These are phyloP conservation scores for Euphorbia celastroides DNA, from an alignment of 441 rosid genomes.

Conservation along the genomic window DNA sequence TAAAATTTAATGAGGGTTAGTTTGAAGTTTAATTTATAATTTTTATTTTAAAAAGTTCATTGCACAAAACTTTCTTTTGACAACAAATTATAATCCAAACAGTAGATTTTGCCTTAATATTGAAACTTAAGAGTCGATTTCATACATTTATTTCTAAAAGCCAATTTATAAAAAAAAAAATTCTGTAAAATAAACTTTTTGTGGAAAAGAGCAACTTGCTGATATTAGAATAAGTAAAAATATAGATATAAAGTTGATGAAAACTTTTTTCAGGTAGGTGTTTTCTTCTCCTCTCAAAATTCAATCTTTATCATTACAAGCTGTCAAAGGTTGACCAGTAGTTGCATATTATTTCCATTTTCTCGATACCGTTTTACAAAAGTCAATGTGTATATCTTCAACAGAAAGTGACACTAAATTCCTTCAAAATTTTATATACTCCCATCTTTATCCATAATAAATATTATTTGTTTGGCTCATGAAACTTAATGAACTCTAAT, in stretches of 20 bases:
- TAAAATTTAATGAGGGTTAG: too few relatives aligned
- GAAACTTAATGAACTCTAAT: background rate
- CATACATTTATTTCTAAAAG: too few relatives aligned
- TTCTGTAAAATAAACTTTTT: too few relatives aligned
- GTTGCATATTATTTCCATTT: constrained; percentile 4
- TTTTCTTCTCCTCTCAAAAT: background rate
- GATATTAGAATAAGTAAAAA: background rate
- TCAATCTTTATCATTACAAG: constrained; percentile 3
- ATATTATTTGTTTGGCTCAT: background rate
- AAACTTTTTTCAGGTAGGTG: background rate
- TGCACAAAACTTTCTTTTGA: too few relatives aligned
- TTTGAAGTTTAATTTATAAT: too few relatives aligned
- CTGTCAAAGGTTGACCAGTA: constrained; percentile 8
- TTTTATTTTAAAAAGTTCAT: too few relatives aligned
- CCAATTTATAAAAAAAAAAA: too few relatives aligned
- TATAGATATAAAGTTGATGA: background rate
- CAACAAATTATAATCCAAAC: too few relatives aligned
- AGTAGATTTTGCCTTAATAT: too few relatives aligned
- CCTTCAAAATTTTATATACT: background rate
- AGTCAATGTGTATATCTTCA: background rate
- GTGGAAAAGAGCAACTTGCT: background rate
- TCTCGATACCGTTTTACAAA: background rate
- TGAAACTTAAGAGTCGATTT: too few relatives aligned
- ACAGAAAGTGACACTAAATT: background rate
- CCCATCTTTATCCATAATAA: background rate